Evolutionary conservation across 2,329 filamentous ascomycete species (phyloP).

Genomic region (Neofusicoccum sp.): DNA sequence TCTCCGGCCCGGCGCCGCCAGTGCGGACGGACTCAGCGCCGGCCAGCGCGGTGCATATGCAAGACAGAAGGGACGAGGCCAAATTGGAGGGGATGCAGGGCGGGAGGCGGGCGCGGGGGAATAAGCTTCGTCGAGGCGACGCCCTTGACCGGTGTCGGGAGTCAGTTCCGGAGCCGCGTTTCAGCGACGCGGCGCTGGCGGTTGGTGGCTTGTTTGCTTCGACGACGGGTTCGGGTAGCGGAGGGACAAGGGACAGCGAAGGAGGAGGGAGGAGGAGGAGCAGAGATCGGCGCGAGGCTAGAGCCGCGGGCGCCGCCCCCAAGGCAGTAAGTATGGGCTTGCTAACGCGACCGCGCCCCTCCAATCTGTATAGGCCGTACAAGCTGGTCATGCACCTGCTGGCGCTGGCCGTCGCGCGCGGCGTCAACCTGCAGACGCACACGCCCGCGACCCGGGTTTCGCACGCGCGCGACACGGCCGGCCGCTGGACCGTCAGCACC

Average conservation of each 20-base stretch:
- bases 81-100: background rate
- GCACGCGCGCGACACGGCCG: background rate
- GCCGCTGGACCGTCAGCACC: slow-evolving; percentile 22
- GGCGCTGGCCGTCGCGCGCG: slow-evolving; percentile 19
- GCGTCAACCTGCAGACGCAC: slow-evolving; percentile 29
- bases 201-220: too few species aligned
- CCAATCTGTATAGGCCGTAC: slow-evolving; percentile 24
- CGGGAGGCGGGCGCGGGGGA: background rate
- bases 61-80: background rate
- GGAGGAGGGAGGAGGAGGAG: background rate
- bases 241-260: background rate
- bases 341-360: too few species aligned
- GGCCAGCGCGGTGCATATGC: too few species aligned
- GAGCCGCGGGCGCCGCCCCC: too few species aligned
- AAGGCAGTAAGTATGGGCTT: background rate
- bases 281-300: background rate
- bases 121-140: slow-evolving; percentile 3
- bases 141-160: background rate
- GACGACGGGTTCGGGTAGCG: background rate
- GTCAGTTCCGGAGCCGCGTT: too few species aligned
- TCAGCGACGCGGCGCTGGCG: too few species aligned
- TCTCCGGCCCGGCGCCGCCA: too few species aligned
- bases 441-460: slow-evolving; percentile 22
- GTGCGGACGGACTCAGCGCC: background rate
- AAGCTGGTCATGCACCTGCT: slow-evolving; percentile 29